Conservation (phyloP, 1,284 basidiomycete species). For the Ustilago tritici region DNA sequence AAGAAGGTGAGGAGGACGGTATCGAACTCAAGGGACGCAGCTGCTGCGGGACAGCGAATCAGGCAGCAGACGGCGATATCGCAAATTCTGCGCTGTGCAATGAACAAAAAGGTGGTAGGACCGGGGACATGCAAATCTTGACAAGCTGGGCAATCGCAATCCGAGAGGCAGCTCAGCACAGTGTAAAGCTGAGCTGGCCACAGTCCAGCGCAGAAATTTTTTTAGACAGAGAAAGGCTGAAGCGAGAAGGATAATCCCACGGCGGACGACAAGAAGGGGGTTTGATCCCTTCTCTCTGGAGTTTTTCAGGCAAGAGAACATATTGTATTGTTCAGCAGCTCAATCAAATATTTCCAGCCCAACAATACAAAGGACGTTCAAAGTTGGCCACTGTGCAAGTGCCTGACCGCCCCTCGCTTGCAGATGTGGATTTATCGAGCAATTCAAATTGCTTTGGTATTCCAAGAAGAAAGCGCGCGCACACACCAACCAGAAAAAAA, state of each 20-base stretch:
- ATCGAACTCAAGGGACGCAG: conserved; percentile 15
- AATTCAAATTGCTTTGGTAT: conserved; percentile 10
- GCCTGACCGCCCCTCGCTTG: conserved; percentile 8
- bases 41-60: conserved; percentile 5
- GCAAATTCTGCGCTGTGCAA: background rate
- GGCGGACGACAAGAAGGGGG: conserved; percentile 4
- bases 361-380: conserved; percentile 7
- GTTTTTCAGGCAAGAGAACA: background rate
- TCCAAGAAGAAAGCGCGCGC: conserved; percentile 31
- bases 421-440: background rate
- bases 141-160: conserved; percentile 14
- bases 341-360: background rate
- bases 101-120: conserved; percentile 12
- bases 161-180: background rate
- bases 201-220: background rate
- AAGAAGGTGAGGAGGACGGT: conserved; percentile 14
- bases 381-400: background rate
- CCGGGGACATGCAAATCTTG: conserved; percentile 20
- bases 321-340: background rate
- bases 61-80: conserved; percentile 10
- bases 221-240: conserved; percentile 3
- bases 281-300: conserved; percentile 1
- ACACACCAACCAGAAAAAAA: conserved; percentile 20
- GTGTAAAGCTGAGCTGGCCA: conserved; percentile 1
- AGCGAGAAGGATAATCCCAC: background rate